A percentile compares a stretch with the other conserved stretches of the same genome.
Conservation (phyloP, 2,329 filamentous ascomycete genomes). For the Apiospora aurea region DNA sequence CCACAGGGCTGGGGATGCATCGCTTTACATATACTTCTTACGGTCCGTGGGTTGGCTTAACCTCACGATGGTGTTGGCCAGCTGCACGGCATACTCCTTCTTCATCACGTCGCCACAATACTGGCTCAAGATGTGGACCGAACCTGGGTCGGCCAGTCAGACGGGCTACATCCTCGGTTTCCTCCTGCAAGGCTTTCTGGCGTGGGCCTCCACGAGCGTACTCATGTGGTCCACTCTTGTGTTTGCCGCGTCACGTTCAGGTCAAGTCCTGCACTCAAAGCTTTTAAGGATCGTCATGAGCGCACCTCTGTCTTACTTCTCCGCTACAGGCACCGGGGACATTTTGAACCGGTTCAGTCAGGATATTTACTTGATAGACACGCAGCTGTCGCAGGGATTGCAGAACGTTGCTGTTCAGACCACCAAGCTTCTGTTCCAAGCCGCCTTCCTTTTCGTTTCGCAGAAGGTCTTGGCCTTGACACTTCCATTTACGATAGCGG, state of each 20-base stretch:
- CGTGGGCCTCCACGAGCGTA: constrained; percentile 46
- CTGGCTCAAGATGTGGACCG: constrained; percentile 50
- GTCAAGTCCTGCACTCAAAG: constrained; percentile 39
- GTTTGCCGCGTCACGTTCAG: constrained; percentile 42
- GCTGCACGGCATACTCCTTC: constrained; percentile 29
- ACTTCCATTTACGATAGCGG: constrained; percentile 51
- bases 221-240: constrained; percentile 6
- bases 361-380: constrained; percentile 53
- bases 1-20: too few relatives aligned
- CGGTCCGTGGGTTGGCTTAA: too few relatives aligned
- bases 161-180: constrained; percentile 47
- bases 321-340: constrained; percentile 47
- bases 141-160: constrained; percentile 33
- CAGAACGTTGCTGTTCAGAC: constrained; percentile 28
- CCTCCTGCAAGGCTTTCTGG: constrained; percentile 41
- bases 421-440: constrained; percentile 50
- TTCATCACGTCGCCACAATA: constrained; percentile 47
- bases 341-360: constrained; percentile 54
- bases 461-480: constrained; percentile 54
- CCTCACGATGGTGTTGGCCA: too few relatives aligned
- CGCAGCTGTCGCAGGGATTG: constrained; percentile 37
- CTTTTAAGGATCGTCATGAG: constrained; percentile 41
- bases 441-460: constrained; percentile 51
- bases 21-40: too few relatives aligned
- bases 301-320: constrained; percentile 47